Evolutionary conservation across 1,284 basidiomycete species (phyloP).

Genomic region (Boletellus deceptivus): DNA sequence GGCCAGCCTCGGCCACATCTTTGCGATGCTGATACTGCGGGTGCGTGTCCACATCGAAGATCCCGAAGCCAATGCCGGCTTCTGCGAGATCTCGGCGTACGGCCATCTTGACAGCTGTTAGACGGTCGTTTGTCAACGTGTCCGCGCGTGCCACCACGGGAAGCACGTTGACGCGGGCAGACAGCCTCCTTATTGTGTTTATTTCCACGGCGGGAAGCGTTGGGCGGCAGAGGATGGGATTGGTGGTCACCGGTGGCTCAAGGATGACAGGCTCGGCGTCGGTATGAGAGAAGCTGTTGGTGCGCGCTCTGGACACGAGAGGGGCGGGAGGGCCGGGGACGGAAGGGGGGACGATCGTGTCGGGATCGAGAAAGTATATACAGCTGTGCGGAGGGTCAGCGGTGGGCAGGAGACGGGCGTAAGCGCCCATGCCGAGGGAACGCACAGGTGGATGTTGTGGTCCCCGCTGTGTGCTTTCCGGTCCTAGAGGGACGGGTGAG

Average conservation of each 20-base stretch:
- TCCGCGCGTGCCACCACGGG: constrained; percentile 94
- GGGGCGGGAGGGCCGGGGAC: constrained; percentile 61
- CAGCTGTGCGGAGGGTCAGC: constrained; percentile 48
- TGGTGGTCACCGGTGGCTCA: constrained; percentile 71
- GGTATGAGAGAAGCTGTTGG: constrained; percentile 64
- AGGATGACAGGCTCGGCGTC: constrained; percentile 74
- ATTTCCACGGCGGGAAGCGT: constrained; percentile 78
- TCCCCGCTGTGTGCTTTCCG: constrained; percentile 64
- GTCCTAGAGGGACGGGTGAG: constrained; percentile 44
- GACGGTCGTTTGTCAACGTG: constrained; percentile 85
- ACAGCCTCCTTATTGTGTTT: constrained; percentile 85
- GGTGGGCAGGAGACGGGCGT: constrained; percentile 2
- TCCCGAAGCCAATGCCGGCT: constrained; percentile 80
- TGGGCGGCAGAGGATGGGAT: constrained; percentile 61
- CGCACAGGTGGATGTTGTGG: constrained; percentile 78
- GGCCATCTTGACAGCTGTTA: constrained; percentile 72
- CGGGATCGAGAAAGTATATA: constrained; percentile 78
- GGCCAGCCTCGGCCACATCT: constrained; percentile 39
- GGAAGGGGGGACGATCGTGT: constrained; percentile 66
- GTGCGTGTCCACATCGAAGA: constrained; percentile 69
- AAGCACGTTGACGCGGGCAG: constrained; percentile 91
- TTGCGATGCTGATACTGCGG: constrained; percentile 46
- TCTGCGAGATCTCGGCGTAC: constrained; percentile 74
- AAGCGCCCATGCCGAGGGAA: constrained; percentile 31
- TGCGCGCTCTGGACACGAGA: constrained; percentile 59